phyloP scores from a whole-genome alignment of 192 early-diverging fungal species.

The Paraglomus brasilianum region DNA sequence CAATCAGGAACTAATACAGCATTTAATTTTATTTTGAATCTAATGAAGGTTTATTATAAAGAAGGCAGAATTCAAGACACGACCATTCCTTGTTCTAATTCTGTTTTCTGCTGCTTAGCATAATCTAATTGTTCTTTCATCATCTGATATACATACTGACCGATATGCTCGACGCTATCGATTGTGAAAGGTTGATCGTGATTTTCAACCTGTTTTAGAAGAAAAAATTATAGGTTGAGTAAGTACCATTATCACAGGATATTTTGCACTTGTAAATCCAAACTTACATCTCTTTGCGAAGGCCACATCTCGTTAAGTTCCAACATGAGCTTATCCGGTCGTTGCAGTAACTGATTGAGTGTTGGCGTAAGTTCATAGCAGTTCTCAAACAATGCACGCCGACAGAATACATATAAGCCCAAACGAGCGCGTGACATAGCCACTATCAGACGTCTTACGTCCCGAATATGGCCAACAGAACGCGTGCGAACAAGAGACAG shows the following conservation, averaged over 20 bases:
- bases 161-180: slow-evolving; percentile 57
- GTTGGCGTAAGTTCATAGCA: slow-evolving; percentile 80
- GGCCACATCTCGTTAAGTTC: slow-evolving; percentile 53
- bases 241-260: slow-evolving; percentile 27
- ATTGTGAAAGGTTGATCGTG: slow-evolving; percentile 44
- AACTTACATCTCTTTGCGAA: slow-evolving; percentile 30
- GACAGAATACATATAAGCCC: slow-evolving; percentile 92
- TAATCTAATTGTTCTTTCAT: slow-evolving; percentile 61
- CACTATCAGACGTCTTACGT: slow-evolving; percentile 89
- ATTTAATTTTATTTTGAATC: no score
- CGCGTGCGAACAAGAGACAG: slow-evolving; percentile 92
- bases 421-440: slow-evolving; percentile 92
- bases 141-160: slow-evolving; percentile 61
- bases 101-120: slow-evolving; percentile 47
- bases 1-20: no score
- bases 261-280: slow-evolving; percentile 16
- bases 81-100: slow-evolving; percentile 24
- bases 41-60: no score
- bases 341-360: slow-evolving; percentile 57
- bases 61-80: no score
- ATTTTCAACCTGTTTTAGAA: slow-evolving; percentile 40
- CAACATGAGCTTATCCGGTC: slow-evolving; percentile 65
- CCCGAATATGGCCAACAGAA: slow-evolving; percentile 87
- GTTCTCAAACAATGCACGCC: slow-evolving; percentile 67
- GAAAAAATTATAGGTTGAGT: slow-evolving; percentile 1